These are phyloP conservation scores for Hypsizygus marmoreus DNA, from an alignment of 768 basidiomycete species.

Conservation along the genomic window DNA sequence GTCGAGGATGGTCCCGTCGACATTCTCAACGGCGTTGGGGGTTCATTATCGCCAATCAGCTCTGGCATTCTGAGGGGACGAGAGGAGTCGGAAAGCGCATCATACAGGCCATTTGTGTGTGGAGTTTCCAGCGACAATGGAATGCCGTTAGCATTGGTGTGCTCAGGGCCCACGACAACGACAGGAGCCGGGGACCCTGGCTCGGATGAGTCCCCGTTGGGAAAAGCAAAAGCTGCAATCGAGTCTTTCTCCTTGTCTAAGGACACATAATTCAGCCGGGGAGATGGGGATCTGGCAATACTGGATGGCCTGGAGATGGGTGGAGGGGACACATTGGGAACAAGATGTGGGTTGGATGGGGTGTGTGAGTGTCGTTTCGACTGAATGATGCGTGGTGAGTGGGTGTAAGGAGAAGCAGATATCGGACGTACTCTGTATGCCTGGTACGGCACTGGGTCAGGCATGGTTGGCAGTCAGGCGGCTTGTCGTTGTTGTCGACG, in stretches of 20 bases:
- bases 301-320: constrained; percentile 27
- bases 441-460: constrained; percentile 47
- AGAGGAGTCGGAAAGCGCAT: too few species aligned
- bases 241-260: constrained; percentile 2
- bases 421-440: constrained; percentile 53
- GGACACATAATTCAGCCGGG: not conserved
- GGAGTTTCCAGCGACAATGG: too few species aligned
- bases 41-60: too few species aligned
- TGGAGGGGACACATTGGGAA: constrained; percentile 19
- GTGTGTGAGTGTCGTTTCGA: constrained; percentile 51
- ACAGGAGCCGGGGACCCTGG: not conserved
- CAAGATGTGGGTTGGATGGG: constrained; percentile 28
- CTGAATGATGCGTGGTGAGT: constrained; percentile 26
- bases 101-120: too few species aligned
- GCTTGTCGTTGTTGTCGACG: constrained; percentile 16
- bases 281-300: not conserved
- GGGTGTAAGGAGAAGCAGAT: constrained; percentile 4
- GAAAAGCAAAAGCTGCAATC: not conserved
- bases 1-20: constrained; percentile 15
- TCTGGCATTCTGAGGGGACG: too few species aligned
- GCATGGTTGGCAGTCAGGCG: constrained; percentile 27
- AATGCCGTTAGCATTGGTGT: too few species aligned
- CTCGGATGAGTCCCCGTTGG: not conserved
- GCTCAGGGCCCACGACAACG: too few species aligned
- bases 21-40: too few species aligned